Conservation (phyloP, 2,329 filamentous ascomycete genomes). For the Corynespora cassiicola region DNA sequence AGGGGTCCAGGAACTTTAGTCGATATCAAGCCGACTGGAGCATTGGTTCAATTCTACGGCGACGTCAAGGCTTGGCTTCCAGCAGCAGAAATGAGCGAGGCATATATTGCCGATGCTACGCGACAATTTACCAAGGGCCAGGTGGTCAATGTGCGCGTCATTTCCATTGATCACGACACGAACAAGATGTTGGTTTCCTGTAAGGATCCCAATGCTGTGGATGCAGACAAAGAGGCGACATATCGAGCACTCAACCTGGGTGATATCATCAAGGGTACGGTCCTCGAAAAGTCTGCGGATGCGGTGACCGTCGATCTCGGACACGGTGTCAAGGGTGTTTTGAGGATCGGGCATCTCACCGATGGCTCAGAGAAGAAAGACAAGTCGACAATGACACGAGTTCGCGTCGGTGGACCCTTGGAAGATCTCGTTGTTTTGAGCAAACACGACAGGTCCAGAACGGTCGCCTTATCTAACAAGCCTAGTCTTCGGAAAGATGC, state of each 20-base stretch:
- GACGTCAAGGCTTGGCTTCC: slow-evolving; percentile 84
- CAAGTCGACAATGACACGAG: slow-evolving; percentile 76
- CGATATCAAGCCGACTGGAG: slow-evolving; percentile 78
- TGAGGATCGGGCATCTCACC: slow-evolving; percentile 79
- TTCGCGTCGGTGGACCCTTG: slow-evolving; percentile 83
- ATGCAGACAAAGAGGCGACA: slow-evolving; percentile 75
- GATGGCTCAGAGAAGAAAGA: slow-evolving; percentile 85
- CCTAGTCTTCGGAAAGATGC: slow-evolving; percentile 79
- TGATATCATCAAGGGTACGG: slow-evolving; percentile 76
- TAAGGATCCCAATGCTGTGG: slow-evolving; percentile 83
- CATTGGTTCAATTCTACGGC: slow-evolving; percentile 92
- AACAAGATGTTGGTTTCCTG: slow-evolving; percentile 86
- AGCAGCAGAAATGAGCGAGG: slow-evolving; percentile 96
- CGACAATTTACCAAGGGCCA: slow-evolving; percentile 91
- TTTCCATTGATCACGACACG: slow-evolving; percentile 76
- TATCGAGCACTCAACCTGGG: slow-evolving; percentile 78
- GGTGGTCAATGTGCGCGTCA: slow-evolving; percentile 87
- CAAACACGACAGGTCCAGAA: slow-evolving; percentile 78
- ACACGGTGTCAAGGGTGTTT: slow-evolving; percentile 76
- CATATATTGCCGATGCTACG: slow-evolving; percentile 86
- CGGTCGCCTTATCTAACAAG: slow-evolving; percentile 82
- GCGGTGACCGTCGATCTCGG: slow-evolving; percentile 73
- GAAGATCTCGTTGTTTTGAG: slow-evolving; percentile 84
- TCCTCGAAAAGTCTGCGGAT: slow-evolving; percentile 53
- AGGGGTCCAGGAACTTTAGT: slow-evolving; percentile 87